These are phyloP conservation scores for Ceratocystiopsis minuta DNA, from an alignment of 2,329 filamentous ascomycete genomes.

Conservation along the genomic window DNA sequence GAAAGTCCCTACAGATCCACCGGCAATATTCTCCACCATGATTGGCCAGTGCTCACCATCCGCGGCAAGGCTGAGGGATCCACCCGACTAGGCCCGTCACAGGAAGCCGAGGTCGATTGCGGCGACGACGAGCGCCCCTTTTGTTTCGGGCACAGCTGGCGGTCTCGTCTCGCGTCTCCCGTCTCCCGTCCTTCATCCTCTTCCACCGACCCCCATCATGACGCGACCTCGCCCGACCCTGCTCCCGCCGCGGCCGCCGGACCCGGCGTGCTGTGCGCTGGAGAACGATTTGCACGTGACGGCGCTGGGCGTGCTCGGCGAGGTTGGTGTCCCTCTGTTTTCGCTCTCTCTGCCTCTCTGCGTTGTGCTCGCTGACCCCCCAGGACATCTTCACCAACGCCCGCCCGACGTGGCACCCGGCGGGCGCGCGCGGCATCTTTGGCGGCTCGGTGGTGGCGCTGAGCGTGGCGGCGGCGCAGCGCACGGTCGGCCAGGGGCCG, in stretches of 20 bases:
- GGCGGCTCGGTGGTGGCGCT: slow-evolving; percentile 89
- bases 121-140: too few species aligned
- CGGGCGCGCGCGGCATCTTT: slow-evolving; percentile 81
- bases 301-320: slow-evolving; percentile 56
- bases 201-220: too few species aligned
- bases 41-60: too few species aligned
- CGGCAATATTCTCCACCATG: too few species aligned
- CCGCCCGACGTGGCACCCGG: slow-evolving; percentile 77
- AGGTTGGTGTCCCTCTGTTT: slow-evolving; percentile 38
- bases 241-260: slow-evolving; percentile 55
- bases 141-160: too few species aligned
- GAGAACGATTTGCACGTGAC: slow-evolving; percentile 83
- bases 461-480: slow-evolving; percentile 71
- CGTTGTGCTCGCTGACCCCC: neutral
- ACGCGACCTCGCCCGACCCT: slow-evolving; percentile 30
- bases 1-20: too few species aligned
- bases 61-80: too few species aligned
- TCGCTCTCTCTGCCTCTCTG: slow-evolving; percentile 1
- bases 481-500: slow-evolving; percentile 40
- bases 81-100: too few species aligned
- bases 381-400: slow-evolving; percentile 84
- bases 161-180: too few species aligned
- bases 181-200: too few species aligned
- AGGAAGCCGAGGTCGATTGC: too few species aligned
- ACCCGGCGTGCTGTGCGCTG: slow-evolving; percentile 58